phyloP scores from a whole-genome alignment of 192 early-diverging fungal genomes.

The Umbelopsis vinacea region DNA sequence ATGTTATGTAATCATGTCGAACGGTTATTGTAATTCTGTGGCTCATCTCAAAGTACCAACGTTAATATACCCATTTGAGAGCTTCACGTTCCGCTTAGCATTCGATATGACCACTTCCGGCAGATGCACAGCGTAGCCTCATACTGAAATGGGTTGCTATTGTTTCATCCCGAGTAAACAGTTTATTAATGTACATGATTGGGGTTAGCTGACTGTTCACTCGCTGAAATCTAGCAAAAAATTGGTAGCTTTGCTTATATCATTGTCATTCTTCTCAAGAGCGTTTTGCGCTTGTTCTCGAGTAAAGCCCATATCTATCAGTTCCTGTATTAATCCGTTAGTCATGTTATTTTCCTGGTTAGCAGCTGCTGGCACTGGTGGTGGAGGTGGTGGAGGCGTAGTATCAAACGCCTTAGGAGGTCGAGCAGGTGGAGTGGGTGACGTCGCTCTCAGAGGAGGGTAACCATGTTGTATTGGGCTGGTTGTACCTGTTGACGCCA shows the following conservation, averaged over 20 bases:
- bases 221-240: constrained; percentile 67
- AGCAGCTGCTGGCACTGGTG: constrained; percentile 5
- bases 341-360: not conserved
- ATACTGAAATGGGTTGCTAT: no score
- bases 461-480: constrained; percentile 20
- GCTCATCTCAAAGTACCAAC: no score
- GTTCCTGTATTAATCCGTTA: constrained; percentile 37
- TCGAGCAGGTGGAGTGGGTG: constrained; percentile 17
- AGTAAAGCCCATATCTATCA: constrained; percentile 78
- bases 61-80: no score
- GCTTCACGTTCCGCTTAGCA: no score
- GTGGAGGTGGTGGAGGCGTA: constrained; percentile 26
- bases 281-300: constrained; percentile 72
- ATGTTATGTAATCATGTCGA: no score
- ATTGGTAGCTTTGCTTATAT: constrained; percentile 76
- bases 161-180: not conserved
- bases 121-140: no score
- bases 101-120: no score
- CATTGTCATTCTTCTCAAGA: constrained; percentile 75
- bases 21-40: no score
- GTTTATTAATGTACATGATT: constrained; percentile 10
- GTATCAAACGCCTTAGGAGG: constrained; percentile 23
- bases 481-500: constrained; percentile 1
- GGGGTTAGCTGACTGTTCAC: not conserved
- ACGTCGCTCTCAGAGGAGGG: not conserved